Conservation (phyloP, 495 filamentous ascomycete species). For the Xylaria venustula region DNA sequence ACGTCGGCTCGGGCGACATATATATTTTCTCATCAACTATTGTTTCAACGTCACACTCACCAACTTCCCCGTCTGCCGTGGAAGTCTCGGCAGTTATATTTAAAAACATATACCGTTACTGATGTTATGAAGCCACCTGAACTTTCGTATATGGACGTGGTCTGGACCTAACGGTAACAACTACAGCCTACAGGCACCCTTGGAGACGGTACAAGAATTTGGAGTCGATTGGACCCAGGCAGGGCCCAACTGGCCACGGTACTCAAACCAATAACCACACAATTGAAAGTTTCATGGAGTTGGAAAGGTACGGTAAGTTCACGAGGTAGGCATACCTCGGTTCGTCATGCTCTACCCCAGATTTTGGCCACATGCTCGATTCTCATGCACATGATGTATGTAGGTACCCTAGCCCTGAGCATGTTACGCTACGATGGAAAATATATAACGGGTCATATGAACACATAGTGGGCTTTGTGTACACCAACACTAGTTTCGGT, state of each 20-base stretch:
- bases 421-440: too few species aligned
- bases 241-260: neutral
- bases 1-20: too few species aligned
- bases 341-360: neutral
- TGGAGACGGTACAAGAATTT: neutral
- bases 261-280: neutral
- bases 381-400: neutral
- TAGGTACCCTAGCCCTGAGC: neutral
- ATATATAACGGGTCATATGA: neutral
- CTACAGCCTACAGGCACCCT: neutral
- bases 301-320: neutral
- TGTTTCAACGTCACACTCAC: neutral
- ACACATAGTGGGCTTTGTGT: too few species aligned
- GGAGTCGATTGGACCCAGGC: neutral
- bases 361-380: neutral
- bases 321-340: neutral
- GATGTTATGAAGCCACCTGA: neutral
- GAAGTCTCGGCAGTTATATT: slow-evolving; percentile 8
- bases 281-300: neutral
- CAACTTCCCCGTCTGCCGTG: too few species aligned
- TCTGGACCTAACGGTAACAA: neutral
- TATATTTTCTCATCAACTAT: neutral
- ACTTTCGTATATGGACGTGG: neutral
- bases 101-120: neutral
- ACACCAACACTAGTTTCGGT: too few species aligned